Conservation (phyloP, 306 rosid species). For the Myrica gale region DNA sequence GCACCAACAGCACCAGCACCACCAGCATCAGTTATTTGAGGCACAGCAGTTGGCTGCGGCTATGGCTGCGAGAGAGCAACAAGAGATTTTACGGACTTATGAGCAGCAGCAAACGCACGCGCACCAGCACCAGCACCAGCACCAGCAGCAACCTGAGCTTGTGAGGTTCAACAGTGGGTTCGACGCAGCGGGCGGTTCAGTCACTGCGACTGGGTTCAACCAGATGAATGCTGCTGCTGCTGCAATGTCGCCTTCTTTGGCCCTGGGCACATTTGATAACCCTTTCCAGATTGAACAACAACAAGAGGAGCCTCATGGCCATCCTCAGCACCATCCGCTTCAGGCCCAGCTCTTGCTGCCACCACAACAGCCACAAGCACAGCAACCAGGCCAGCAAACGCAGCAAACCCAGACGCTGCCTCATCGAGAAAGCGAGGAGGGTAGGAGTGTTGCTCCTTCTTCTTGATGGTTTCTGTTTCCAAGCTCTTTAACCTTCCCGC, state of each 20-base stretch:
- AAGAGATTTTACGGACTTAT: conserved; percentile 51
- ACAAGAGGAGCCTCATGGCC: conserved; percentile 34
- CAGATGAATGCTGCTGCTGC: conserved; percentile 39
- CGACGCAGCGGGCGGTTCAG: conserved; percentile 50
- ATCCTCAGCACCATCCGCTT: conserved; percentile 42
- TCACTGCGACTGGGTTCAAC: conserved; percentile 47
- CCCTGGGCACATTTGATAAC: conserved; percentile 63
- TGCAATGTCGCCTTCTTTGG: conserved; percentile 61
- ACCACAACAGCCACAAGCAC: conserved; percentile 48
- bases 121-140: not conserved
- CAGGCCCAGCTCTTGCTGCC: conserved; percentile 66
- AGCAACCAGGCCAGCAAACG: conserved; percentile 37
- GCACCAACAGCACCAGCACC: conserved; percentile 29
- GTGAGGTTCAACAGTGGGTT: conserved; percentile 58
- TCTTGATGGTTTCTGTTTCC: conserved; percentile 40
- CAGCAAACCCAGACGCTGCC: conserved; percentile 42
- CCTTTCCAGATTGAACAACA: conserved; percentile 51
- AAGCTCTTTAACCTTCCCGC: conserved; percentile 30
- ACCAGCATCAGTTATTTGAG: conserved; percentile 54
- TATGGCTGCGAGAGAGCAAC: conserved; percentile 63
- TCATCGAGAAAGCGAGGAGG: conserved; percentile 55
- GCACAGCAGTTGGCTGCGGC: conserved; percentile 72
- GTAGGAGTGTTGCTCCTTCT: conserved; percentile 64
- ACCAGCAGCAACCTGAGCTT: conserved; percentile 45
- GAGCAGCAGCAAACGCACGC: conserved; percentile 33